Base-by-base conservation (phyloP, 2,329 filamentous ascomycete species). In the Nothopassalora personata region DNA sequence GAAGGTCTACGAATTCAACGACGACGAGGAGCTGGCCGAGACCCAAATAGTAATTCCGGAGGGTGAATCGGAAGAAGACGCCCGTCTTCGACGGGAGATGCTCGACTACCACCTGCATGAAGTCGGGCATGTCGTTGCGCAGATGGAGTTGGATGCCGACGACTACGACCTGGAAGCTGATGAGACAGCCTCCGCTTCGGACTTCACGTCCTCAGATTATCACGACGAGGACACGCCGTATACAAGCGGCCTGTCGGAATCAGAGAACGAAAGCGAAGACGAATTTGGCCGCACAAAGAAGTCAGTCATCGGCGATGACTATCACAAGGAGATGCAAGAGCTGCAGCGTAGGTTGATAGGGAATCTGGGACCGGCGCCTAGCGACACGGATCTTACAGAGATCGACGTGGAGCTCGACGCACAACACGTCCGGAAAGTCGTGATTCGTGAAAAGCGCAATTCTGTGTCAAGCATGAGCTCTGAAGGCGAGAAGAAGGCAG, bases 71-170 rank as follows among this genome's bases (percentile, higher is more conserved):
- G 79, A 83, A 11, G 91, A 96, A 64, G 93, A 97, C 63, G 89
- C 91, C 4, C 82, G 82, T 33, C 74, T 96, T 27, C 86, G 94
- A 5, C 84, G 87, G 58, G 87, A 97, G 69, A 97, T 99, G 92
- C 80, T 97, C 7, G 83, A 89, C 63, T 99, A 97, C 71, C 87
- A 90, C 61, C 78, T 96, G 74, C 87, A 88, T 48, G 93, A 97
- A 73, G 87, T 99, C 58, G 91, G 91, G 4, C 86, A 90, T 39
- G 89, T 99, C 2, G 94, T 99, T 15, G 94, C 94, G 15, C 91
- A 97, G 75, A 82, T 99, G 49, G 85, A 95, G 59, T 74, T 97
- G 1, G 90, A 96, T 62, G 87, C 92, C 60, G 79, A 79, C 18
- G 78, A 71, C 30, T 56, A 51, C 30, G 80, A 85, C n/a, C 79